Evolutionary conservation across 768 basidiomycete genomes (phyloP).

Genomic region (Boletales sp.): DNA sequence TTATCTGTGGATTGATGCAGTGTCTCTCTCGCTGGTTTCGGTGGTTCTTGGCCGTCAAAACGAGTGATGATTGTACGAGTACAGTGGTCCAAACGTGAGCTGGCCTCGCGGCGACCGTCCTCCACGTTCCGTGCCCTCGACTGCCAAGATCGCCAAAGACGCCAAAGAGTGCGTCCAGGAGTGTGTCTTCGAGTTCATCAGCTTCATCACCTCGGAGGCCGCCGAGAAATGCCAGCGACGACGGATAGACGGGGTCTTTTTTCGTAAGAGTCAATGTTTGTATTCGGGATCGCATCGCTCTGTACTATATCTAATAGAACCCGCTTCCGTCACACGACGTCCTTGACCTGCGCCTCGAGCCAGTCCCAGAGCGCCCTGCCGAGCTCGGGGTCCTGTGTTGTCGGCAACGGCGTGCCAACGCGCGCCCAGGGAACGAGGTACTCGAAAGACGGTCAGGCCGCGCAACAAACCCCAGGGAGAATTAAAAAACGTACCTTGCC

Average conservation of each 20-base stretch:
- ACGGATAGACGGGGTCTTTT: constrained; percentile 6
- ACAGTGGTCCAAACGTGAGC: no score
- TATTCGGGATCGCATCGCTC: no score
- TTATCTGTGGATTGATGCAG: no score
- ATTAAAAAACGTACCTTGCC: constrained; percentile 36
- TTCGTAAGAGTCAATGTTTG: no score
- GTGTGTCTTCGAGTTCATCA: constrained; percentile 97
- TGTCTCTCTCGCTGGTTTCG: no score
- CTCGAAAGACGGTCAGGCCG: constrained; percentile 20
- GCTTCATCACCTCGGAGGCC: constrained; percentile 96
- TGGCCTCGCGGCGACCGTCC: no score
- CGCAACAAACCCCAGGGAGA: not conserved
- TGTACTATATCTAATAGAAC: no score
- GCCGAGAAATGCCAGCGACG: constrained; percentile 80
- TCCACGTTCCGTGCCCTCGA: constrained; percentile 82
- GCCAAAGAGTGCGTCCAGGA: constrained; percentile 99
- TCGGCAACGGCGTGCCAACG: constrained; percentile 21
- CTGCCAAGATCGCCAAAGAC: constrained; percentile 96
- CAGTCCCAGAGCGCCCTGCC: constrained; percentile 42
- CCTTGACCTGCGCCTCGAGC: constrained; percentile 43
- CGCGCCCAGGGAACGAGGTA: constrained; percentile 48
- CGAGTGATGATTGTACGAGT: no score
- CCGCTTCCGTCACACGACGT: constrained; percentile 4
- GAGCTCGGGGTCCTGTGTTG: constrained; percentile 31
- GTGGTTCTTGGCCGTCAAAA: no score